Base-by-base conservation (phyloP, 345 rosid genomes). In the Litchi chinensis region DNA sequence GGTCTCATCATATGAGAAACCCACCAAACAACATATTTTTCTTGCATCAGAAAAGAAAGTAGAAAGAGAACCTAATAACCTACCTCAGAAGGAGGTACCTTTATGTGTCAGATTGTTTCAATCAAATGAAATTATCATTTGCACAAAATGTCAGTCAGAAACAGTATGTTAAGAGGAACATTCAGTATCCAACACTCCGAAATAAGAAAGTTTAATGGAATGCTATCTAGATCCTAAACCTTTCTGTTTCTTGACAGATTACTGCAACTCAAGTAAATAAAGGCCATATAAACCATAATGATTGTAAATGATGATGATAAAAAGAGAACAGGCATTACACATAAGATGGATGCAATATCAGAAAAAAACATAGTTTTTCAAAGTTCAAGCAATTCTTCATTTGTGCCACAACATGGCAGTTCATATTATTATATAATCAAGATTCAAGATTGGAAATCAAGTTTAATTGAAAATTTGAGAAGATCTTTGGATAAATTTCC, bases 11-110 rank as follows among this genome's bases (percentile, higher is more conserved):
- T 66, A 48, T 9, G 39, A 66, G 60, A 52, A 72, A 76, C 13
- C 24, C 46, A 76, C 21, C 21, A 18, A 19, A 56, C 56, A 67
- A 67, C 71, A 59, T 10, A 66, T 37, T 39, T 52, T 50, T 76
- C 22, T 50, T 50, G 50, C 62, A 46, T 18, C 7, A 76, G 19
- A 52, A 63, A 37, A 60, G 73, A 13, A 26, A 62, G 48, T 19
- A 66, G 50, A 52, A 22, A 22, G 54, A 26, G 24, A 15, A 22
- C 22, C 26, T 3, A 11, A 13, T 64, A 46, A 50, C 11, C 11
- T 43, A 28, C 44, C 37, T 71, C 63, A 32, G 57, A 52, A 57
- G 32, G 22, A 22, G 13, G 50, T 9, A 15, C 32, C 46, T 28
- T 2, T 5, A 50, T 48, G 21, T 62, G 50, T 22, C 48, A 82